Evolutionary conservation across 1,139 yeast species (phyloP), one percentile per base, ranked within the genome.

Genomic region (Fermentozyma sake): DNA sequence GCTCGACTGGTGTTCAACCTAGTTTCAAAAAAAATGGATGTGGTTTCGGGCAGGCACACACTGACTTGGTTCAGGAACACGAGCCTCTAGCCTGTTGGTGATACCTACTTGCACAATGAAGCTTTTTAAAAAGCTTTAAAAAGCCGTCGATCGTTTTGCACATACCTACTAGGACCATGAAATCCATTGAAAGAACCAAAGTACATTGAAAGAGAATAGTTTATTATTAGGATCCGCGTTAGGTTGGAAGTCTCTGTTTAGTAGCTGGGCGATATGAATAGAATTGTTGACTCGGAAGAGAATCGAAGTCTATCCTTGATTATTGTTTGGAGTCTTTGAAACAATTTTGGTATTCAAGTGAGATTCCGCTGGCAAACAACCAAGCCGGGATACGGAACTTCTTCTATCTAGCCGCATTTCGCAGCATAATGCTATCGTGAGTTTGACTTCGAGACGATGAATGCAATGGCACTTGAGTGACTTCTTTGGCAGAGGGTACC

Each of bases 381-480:
- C 6, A 56, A 56, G 22, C 50, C 10, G 20, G 20, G 16, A 8
- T 22, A 16, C 12, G 78, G 77, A 15, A 66, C 75, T 18, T 66
- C 75, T 34, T 79, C 77, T 24, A 46, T 73, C 26, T 74, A 79
- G 79, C 57, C 54, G 79, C 50, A 46, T 68, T 31, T 55, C 72
- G 22, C 71, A 69, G 34, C 79, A 74, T 47, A 52, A 47, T 38
- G 70, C 72, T 14, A 68, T 68, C 20, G n/a, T n/a, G n/a, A n/a
- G n/a, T 61, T 62, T 66, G 79, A 74, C 46, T 68, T 72, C 41
- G 74, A 68, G 42, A 71, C 29, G 69, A 63, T 28, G 58, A 69
- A 19, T 61, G 80, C 48, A 79, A 72, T 38, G 80, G 79, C 17
- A 71, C 75, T 14, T 61, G 82, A 46, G 79, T 74, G 13, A 72